Evolutionary conservation across 805 yeast genomes (phyloP).

Genomic region (Candida pini): DNA sequence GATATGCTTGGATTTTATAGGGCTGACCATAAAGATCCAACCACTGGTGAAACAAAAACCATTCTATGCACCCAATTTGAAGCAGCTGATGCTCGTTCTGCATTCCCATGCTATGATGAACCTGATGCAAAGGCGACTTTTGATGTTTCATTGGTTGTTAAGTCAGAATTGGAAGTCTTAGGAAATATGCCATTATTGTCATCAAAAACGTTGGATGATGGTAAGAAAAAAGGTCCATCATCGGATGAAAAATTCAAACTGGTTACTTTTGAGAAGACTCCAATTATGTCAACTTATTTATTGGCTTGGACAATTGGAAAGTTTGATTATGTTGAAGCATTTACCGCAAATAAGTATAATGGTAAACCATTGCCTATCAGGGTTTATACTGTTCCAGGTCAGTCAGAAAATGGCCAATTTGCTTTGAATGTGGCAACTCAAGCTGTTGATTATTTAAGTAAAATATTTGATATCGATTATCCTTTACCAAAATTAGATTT

Average conservation of each 20-base stretch:
- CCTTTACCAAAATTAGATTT: conserved; percentile 82
- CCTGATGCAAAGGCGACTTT: conserved; percentile 54
- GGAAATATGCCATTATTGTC: conserved; percentile 41
- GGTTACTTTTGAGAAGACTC: conserved; percentile 41
- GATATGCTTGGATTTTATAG: conserved; percentile 56
- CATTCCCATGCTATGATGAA: conserved; percentile 56
- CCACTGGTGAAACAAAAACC: conserved; percentile 29
- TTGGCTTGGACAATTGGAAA: conserved; percentile 57
- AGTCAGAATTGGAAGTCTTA: conserved; percentile 32
- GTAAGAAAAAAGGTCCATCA: conserved; percentile 17
- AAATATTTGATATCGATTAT: conserved; percentile 47
- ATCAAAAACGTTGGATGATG: conserved; percentile 14
- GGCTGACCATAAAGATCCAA: conserved; percentile 34
- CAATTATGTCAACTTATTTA: conserved; percentile 50
- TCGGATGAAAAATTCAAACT: conserved; percentile 9
- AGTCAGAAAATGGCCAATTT: conserved; percentile 38
- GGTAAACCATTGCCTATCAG: conserved; percentile 42
- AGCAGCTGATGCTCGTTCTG: conserved; percentile 53
- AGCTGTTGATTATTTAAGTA: conserved; percentile 44
- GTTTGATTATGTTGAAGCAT: conserved; percentile 46
- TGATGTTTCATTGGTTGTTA: conserved; percentile 34
- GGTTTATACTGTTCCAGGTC: conserved; percentile 48
- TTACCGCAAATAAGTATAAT: conserved; percentile 35
- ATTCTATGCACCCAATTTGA: conserved; percentile 53
- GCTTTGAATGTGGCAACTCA: conserved; percentile 44